These are phyloP conservation scores for Hypocrella siamensis DNA, from an alignment of 2,329 filamentous ascomycete species.

Conservation along the genomic window DNA sequence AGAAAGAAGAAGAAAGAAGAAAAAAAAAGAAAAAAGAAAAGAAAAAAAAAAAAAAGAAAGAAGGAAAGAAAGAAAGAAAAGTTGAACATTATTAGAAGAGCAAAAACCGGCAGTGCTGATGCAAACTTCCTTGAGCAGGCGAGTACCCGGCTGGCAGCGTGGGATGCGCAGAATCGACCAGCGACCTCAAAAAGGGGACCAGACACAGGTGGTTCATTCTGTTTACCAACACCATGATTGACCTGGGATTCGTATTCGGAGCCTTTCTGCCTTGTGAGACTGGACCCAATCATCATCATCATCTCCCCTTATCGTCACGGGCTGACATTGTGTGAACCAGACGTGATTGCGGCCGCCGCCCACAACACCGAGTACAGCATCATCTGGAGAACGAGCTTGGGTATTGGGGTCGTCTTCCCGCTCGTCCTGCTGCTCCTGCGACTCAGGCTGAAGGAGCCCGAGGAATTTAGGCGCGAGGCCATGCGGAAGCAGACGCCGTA, in stretches of 20 bases:
- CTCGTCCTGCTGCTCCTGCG: conserved; percentile 56
- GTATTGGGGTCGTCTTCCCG: conserved; percentile 65
- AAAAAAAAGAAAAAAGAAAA: too few relatives aligned
- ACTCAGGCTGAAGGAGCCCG: conserved; percentile 59
- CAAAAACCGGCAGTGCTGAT: too few relatives aligned
- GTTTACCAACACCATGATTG: conserved; percentile 80
- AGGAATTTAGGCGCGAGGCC: conserved; percentile 56
- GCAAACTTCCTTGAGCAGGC: conserved; percentile 31
- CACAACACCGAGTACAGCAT: conserved; percentile 47
- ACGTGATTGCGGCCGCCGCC: conserved; percentile 40
- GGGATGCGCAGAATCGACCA: conserved; percentile 59
- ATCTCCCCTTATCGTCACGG: too few relatives aligned
- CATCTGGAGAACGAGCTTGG: conserved; percentile 72
- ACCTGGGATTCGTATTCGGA: conserved; percentile 67
- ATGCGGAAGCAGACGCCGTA: conserved; percentile 49
- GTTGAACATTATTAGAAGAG: too few relatives aligned
- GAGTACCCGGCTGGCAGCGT: conserved; percentile 78
- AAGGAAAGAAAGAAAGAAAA: too few relatives aligned
- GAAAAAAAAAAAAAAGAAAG: too few relatives aligned
- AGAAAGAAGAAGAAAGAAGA: too few relatives aligned
- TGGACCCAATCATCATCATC: conserved; percentile 39
- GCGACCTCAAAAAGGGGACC: conserved; percentile 63
- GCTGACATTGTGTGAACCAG: conserved; percentile 26
- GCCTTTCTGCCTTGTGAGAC: conserved; percentile 51
- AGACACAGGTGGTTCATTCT: conserved; percentile 86